Evolutionary conservation across 257 asterid species (phyloP).

Genomic region (Henckelia pumila): DNA sequence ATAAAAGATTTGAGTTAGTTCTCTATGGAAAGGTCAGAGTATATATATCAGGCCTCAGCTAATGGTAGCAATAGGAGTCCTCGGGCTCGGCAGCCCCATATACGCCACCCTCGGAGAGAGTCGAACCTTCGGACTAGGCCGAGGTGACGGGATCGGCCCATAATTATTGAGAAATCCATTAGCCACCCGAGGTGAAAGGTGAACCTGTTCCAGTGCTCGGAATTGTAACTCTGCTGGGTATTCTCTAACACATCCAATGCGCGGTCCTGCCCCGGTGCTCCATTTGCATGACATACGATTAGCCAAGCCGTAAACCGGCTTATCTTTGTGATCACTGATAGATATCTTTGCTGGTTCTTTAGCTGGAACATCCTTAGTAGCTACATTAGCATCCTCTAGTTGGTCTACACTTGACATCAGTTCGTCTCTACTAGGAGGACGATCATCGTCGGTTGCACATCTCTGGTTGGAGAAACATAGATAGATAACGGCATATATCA

Average conservation of each 20-base stretch:
- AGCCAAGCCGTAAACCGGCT: conserved; percentile 42
- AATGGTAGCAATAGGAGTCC: conserved; percentile 53
- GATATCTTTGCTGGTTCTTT: conserved; percentile 21
- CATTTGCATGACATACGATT: conserved; percentile 77
- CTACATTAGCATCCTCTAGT: conserved; percentile 18
- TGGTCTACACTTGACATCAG: conserved; percentile 21
- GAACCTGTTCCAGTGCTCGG: conserved; percentile 89
- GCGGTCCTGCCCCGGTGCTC: conserved; percentile 87
- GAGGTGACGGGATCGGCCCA: conserved; percentile 94
- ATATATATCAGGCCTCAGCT: conserved; percentile 23
- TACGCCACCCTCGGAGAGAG: conserved; percentile 77
- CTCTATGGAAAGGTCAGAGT: background rate
- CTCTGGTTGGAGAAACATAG: conserved; percentile 41
- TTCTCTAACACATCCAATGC: conserved; percentile 89
- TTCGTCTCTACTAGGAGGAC: conserved; percentile 33
- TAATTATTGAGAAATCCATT: conserved; percentile 36
- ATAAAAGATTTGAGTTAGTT: background rate
- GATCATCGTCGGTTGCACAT: conserved; percentile 77
- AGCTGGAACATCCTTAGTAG: conserved; percentile 20
- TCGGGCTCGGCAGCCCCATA: conserved; percentile 92
- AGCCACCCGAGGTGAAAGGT: conserved; percentile 77
- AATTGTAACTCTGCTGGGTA: conserved; percentile 71
- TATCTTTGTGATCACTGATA: conserved; percentile 22
- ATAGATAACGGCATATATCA: background rate
- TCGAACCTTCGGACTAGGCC: conserved; percentile 82